These are phyloP conservation scores for Cyphellophora attinorum DNA, from an alignment of 2,329 filamentous ascomycete genomes.

Conservation along the genomic window DNA sequence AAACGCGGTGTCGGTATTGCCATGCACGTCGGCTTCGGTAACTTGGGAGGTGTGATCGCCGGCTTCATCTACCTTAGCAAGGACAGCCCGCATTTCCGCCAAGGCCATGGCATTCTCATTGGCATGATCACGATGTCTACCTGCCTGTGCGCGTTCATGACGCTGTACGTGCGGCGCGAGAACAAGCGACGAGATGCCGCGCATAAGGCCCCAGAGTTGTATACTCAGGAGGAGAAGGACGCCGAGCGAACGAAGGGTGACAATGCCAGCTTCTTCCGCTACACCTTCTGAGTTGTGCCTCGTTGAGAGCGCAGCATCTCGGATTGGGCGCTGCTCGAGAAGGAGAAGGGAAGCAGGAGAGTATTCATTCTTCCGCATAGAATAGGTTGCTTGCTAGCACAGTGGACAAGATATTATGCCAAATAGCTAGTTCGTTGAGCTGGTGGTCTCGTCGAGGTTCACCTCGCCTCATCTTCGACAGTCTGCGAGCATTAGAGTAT, in stretches of 20 bases:
- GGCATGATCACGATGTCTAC: constrained; percentile 63
- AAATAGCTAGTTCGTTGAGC: too few relatives aligned
- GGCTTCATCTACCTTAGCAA: constrained; percentile 61
- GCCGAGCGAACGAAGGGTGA: constrained; percentile 13
- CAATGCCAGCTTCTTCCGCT: constrained; percentile 14
- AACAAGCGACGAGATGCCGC: constrained; percentile 12
- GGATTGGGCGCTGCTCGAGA: too few relatives aligned
- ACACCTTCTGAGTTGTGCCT: too few relatives aligned
- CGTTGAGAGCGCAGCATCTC: too few relatives aligned
- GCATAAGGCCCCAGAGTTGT: constrained; percentile 7
- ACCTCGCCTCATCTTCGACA: too few relatives aligned
- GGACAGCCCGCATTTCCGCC: constrained; percentile 46
- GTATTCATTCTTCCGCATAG: too few relatives aligned
- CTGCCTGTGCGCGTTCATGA: constrained; percentile 45
- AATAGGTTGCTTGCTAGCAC: too few relatives aligned
- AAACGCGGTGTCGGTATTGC: constrained; percentile 85
- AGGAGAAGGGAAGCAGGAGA: too few relatives aligned
- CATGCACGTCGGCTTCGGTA: constrained; percentile 80
- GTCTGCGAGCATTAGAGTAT: too few relatives aligned
- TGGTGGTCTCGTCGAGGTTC: too few relatives aligned
- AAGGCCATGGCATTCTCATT: constrained; percentile 60
- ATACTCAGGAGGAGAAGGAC: constrained; percentile 8
- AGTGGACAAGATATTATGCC: too few relatives aligned
- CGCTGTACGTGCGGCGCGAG: constrained; percentile 13
- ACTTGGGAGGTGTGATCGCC: constrained; percentile 10